These are phyloP conservation scores for Suillus luteus DNA, from an alignment of 768 basidiomycete genomes.

Conservation along the genomic window DNA sequence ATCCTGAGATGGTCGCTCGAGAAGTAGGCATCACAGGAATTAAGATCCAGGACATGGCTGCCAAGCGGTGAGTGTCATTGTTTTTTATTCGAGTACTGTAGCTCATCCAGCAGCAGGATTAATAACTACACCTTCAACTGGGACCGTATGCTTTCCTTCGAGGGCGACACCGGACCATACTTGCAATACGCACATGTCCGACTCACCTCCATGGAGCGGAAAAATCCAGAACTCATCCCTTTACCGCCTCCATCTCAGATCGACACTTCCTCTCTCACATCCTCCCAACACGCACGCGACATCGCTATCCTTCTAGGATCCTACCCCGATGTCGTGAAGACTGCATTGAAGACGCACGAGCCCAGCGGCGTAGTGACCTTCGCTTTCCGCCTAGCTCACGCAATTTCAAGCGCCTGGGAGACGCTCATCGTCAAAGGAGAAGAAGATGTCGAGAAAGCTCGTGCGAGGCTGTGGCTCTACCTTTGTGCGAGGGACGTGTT, in stretches of 20 bases:
- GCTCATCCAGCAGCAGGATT: conserved; percentile 52
- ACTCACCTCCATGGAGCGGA: conserved; percentile 85
- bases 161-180: conserved; percentile 95
- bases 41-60: conserved; percentile 97
- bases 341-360: conserved; percentile 83
- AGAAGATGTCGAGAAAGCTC: conserved; percentile 70
- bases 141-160: conserved; percentile 92
- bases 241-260: conserved; percentile 72
- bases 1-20: conserved; percentile 75
- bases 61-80: conserved; percentile 66
- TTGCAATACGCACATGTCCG: conserved; percentile 97
- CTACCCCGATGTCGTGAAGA: conserved; percentile 91
- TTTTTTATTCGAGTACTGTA: not conserved
- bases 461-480: conserved; percentile 88
- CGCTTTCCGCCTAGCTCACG: conserved; percentile 83
- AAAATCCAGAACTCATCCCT: conserved; percentile 85
- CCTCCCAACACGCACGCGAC: conserved; percentile 75
- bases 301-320: conserved; percentile 84
- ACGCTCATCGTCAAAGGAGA: conserved; percentile 84
- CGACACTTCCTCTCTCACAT: conserved; percentile 62
- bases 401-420: conserved; percentile 93
- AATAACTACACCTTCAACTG: conserved; percentile 97
- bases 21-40: conserved; percentile 95
- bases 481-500: conserved; percentile 90
- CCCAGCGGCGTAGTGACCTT: conserved; percentile 92